Percentiles rank a stretch among this genome's conserved stretches.
Evolutionary conservation across 2,329 filamentous ascomycete genomes (phyloP).

Genomic region (Fonsecaea monophora): DNA sequence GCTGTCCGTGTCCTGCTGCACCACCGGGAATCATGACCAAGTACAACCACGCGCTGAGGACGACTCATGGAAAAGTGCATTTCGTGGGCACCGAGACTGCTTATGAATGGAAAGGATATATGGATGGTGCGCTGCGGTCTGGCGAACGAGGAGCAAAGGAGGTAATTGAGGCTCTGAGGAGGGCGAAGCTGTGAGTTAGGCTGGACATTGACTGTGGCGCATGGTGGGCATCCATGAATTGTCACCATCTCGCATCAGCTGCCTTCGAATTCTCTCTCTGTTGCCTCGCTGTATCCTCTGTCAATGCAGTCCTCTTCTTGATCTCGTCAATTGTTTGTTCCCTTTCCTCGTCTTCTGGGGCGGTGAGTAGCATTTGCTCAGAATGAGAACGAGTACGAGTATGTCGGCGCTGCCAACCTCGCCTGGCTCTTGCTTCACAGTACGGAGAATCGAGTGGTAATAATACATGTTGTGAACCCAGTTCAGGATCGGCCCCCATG

Average conservation of each 20-base stretch:
- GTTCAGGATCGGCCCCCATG: conserved; percentile 9
- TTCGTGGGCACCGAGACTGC: conserved; percentile 64
- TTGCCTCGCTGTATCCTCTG: not conserved
- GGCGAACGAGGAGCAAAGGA: conserved; percentile 56
- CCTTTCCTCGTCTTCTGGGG: not conserved
- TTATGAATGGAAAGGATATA: conserved; percentile 63
- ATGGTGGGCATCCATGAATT: not conserved
- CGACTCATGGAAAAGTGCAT: conserved; percentile 53
- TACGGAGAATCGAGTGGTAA: not conserved
- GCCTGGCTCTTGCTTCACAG: not conserved
- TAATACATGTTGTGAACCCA: not conserved
- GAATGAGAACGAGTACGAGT: not conserved
- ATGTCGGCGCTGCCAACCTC: not conserved
- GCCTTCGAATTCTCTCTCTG: not conserved
- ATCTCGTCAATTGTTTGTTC: not conserved
- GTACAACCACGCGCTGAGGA: conserved; percentile 44
- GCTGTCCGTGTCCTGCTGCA: conserved; percentile 51
- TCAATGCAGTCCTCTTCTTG: not conserved
- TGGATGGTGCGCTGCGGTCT: conserved; percentile 63
- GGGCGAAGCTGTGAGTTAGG: conserved; percentile 25
- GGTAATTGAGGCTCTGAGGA: conserved; percentile 50
- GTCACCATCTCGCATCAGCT: not conserved
- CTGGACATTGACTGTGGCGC: not conserved
- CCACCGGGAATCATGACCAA: conserved; percentile 49
- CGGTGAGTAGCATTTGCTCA: not conserved